Base-by-base conservation (phyloP, 2,329 filamentous ascomycete species). In the Penicillium brasilianum region DNA sequence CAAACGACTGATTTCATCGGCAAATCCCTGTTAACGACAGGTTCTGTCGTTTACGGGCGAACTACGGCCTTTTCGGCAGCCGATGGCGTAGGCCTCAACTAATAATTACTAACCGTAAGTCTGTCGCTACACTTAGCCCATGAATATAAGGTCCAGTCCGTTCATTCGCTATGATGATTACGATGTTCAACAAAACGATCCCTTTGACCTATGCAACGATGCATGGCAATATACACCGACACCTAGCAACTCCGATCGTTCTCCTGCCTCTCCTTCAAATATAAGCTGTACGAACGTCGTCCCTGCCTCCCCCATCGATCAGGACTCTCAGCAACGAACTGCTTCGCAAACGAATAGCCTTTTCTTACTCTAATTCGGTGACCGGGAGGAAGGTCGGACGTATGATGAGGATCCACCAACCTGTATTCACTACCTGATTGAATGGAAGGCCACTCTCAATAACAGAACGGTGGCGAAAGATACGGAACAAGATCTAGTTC, bases 401-500 rank as follows among this genome's bases (percentile, higher is more conserved):
- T 65, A 63, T 57, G 30, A 63, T 20, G 52, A 65, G 52, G 51
- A 61, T 44, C 60, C 41, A 65, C 61, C 56, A 2, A 48, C 59
- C 25, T 60, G 51, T 61, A 63, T 61, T 43, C 55, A 57, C 57
- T 64, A 64, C 50, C 63, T 55, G 30, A 64, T 64, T 41, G 57
- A 64, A 39, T 66, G 55, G 62, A 59, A 57, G 55, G 36, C 62
- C 34, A 63, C 58, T 36, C 58, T 61, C 32, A 67, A 67, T 51
- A 63, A 55, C 22, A 57, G 55, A 30, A 57, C 43, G 18, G 55
- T 63, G 43, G 53, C 39, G 16, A 57, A 61, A 58, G 48, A 63
- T 55, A 63, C 48, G 46, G 57, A 67, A 48, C 41, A 65, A 62
- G 52, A 65, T 56, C 52, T 65, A 4, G 59, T 63, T 57, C 57